phyloP scores from a whole-genome alignment of 768 basidiomycete genomes.

The Mycena galericulata region DNA sequence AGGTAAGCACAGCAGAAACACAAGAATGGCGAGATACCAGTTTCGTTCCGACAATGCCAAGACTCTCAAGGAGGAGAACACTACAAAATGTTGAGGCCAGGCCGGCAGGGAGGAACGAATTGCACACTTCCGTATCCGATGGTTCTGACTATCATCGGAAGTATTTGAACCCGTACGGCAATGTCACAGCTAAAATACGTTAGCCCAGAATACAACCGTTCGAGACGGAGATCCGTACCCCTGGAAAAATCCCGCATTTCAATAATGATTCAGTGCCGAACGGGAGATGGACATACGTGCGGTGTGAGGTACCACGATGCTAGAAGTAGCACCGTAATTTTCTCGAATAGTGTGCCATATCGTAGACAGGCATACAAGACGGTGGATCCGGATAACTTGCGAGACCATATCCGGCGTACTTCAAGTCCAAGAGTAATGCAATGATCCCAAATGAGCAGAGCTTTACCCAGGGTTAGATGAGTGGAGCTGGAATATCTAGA shows the following conservation, averaged over 20 bases:
- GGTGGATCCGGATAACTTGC: conserved; percentile 43
- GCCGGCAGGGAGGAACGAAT: not conserved
- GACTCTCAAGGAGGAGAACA: conserved; percentile 46
- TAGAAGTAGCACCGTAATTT: conserved; percentile 44
- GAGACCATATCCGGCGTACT: conserved; percentile 43
- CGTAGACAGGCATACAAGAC: conserved; percentile 43
- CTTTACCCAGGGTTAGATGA: conserved; percentile 18
- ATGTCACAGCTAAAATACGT: conserved; percentile 42
- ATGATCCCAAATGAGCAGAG: conserved; percentile 48
- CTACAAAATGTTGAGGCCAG: conserved; percentile 19
- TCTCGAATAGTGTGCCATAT: conserved; percentile 47
- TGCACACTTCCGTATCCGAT: conserved; percentile 40
- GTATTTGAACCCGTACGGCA: conserved; percentile 46
- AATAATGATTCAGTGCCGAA: not conserved
- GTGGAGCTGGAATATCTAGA: not conserved
- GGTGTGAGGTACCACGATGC: conserved; percentile 49
- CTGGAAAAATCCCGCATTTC: not conserved
- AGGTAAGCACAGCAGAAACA: conserved; percentile 44
- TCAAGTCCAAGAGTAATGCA: conserved; percentile 43
- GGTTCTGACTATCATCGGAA: conserved; percentile 45
- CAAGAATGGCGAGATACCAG: conserved; percentile 40
- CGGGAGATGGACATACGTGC: conserved; percentile 33
- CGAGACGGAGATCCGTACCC: conserved; percentile 1
- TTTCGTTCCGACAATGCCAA: conserved; percentile 42
- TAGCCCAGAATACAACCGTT: not conserved